Evolutionary conservation across 371 early-diverging fungal genomes (phyloP).

Genomic region (Dichotomocladium elegans): DNA sequence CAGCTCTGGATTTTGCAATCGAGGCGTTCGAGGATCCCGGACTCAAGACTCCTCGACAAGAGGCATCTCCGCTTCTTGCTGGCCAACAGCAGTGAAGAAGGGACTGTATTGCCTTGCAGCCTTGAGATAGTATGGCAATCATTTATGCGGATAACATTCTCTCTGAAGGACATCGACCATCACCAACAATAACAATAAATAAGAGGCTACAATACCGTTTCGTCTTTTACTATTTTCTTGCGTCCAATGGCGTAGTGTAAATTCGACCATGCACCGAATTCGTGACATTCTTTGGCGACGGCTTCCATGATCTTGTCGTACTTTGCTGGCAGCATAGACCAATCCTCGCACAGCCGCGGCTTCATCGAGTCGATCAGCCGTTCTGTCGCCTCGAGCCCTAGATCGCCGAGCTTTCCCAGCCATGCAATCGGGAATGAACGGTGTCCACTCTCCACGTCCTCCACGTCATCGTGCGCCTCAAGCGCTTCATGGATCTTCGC

Average conservation of each 20-base stretch:
- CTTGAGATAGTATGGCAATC: too few relatives aligned
- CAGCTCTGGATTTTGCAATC: too few relatives aligned
- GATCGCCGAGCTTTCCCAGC: constrained; percentile 38
- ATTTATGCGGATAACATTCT: too few relatives aligned
- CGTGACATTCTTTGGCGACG: constrained; percentile 29
- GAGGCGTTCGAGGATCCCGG: too few relatives aligned
- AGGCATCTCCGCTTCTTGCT: too few relatives aligned
- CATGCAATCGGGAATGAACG: constrained; percentile 43
- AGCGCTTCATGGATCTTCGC: constrained; percentile 20
- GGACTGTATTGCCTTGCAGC: too few relatives aligned
- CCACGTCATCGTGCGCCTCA: constrained; percentile 5
- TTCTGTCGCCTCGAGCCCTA: constrained; percentile 28
- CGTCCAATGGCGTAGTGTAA: constrained; percentile 21
- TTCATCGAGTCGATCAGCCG: constrained; percentile 36
- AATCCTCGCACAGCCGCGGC: constrained; percentile 43
- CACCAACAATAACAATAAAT: too few relatives aligned
- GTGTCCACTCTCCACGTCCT: constrained; percentile 20
- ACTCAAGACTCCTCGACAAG: too few relatives aligned
- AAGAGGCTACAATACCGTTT: neutral
- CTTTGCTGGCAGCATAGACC: constrained; percentile 34
- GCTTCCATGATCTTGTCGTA: constrained; percentile 30
- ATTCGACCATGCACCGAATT: constrained; percentile 42
- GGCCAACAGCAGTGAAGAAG: too few relatives aligned
- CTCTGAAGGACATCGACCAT: too few relatives aligned
- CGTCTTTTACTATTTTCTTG: neutral